These are phyloP conservation scores for Tricholoma matsutake DNA, from an alignment of 768 basidiomycete species.

Conservation along the genomic window DNA sequence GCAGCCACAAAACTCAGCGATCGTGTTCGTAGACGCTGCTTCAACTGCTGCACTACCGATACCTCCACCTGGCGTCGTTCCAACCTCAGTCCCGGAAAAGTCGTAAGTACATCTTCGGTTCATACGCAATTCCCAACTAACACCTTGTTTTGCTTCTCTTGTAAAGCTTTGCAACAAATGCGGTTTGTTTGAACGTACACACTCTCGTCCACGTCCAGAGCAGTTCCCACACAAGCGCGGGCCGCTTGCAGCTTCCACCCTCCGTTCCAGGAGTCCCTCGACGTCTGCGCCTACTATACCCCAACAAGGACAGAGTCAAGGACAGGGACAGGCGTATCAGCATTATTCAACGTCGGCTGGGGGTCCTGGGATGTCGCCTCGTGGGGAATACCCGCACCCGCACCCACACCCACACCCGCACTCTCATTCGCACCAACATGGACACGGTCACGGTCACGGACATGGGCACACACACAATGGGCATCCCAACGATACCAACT, in stretches of 20 bases:
- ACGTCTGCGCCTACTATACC: not conserved
- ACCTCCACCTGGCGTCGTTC: constrained; percentile 79
- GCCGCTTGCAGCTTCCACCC: constrained; percentile 51
- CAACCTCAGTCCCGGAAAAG: constrained; percentile 79
- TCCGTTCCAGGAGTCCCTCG: constrained; percentile 52
- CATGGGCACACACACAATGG: not conserved
- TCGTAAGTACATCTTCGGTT: too few species aligned
- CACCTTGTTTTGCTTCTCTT: too few species aligned
- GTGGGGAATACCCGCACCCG: not conserved
- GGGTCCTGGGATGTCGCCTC: not conserved
- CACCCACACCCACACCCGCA: not conserved
- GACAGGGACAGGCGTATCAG: not conserved
- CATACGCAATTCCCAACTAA: too few species aligned
- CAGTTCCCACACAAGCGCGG: constrained; percentile 81
- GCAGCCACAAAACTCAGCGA: constrained; percentile 79
- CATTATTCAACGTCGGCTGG: not conserved
- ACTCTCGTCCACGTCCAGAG: constrained; percentile 73
- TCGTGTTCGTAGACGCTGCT: constrained; percentile 72
- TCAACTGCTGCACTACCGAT: constrained; percentile 84
- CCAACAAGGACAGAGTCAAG: not conserved
- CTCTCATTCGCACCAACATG: not conserved
- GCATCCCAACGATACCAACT: not conserved
- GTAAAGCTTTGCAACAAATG: constrained; percentile 68
- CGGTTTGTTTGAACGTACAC: constrained; percentile 77
- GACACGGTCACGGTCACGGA: not conserved